These are phyloP conservation scores for Yamadazyma friedrichii DNA, from an alignment of 1,139 yeast species.

Conservation along the genomic window DNA sequence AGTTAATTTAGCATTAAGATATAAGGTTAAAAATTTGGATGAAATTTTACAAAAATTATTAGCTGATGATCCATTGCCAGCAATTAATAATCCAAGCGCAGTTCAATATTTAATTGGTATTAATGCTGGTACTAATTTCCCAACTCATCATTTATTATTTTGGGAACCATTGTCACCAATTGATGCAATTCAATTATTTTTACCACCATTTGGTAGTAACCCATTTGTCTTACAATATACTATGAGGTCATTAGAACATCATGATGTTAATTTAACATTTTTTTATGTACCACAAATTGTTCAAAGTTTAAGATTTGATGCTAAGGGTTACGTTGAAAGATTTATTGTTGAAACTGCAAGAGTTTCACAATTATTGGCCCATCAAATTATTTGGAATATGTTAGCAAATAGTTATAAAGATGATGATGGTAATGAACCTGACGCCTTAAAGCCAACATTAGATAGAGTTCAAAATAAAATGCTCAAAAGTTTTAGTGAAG, in stretches of 20 bases:
- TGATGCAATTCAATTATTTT: constrained; percentile 79
- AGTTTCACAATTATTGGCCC: constrained; percentile 88
- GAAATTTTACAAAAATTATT: constrained; percentile 49
- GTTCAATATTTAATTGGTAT: constrained; percentile 55
- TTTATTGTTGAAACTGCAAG: constrained; percentile 91
- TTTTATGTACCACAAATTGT: constrained; percentile 98
- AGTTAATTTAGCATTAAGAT: constrained; percentile 64
- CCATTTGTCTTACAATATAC: constrained; percentile 80
- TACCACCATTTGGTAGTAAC: constrained; percentile 70
- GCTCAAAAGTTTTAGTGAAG: constrained; percentile 57
- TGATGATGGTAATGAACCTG: constrained; percentile 80
- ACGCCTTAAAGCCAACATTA: constrained; percentile 76
- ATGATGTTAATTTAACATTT: constrained; percentile 85
- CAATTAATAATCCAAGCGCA: constrained; percentile 63
- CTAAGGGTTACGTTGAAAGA: constrained; percentile 79
- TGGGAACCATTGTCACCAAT: constrained; percentile 83
- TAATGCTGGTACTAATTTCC: constrained; percentile 41
- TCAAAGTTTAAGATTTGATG: constrained; percentile 82
- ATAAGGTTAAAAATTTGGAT: constrained; percentile 40
- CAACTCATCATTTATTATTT: constrained; percentile 52
- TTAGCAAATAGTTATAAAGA: constrained; percentile 89
- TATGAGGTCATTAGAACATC: constrained; percentile 85
- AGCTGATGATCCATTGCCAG: constrained; percentile 56
- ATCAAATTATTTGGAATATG: constrained; percentile 98
- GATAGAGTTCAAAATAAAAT: constrained; percentile 72